Evolutionary conservation across 73 alveolate genomes (phyloP).

Genomic region (Tetrahymena elliotti): DNA sequence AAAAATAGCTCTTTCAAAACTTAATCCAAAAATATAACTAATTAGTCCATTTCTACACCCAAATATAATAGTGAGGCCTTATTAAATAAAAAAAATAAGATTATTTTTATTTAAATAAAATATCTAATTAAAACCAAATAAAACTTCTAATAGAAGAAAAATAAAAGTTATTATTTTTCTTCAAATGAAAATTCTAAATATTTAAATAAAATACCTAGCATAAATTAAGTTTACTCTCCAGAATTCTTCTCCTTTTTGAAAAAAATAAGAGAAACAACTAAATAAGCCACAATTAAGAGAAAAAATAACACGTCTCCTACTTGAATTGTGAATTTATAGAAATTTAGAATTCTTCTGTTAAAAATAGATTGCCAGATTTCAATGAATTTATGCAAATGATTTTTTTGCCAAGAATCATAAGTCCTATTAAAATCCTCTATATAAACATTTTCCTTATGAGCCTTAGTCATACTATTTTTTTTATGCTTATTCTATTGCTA

Average conservation of each 20-base stretch:
- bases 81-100: neutral
- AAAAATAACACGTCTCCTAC: neutral
- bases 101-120: neutral
- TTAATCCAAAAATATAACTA: neutral
- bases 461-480: no score
- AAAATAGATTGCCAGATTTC: neutral
- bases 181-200: no score
- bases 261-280: neutral
- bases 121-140: no score
- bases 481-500: no score
- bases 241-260: neutral
- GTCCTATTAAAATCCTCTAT: neutral
- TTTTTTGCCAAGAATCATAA: neutral
- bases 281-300: neutral
- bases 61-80: neutral
- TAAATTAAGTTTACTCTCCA: neutral
- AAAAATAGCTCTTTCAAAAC: neutral
- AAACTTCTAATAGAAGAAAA: neutral
- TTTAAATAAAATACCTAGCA: neutral
- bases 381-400: neutral
- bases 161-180: no score
- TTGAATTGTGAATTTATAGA: neutral
- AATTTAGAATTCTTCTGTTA: neutral
- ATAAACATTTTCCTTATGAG: neutral
- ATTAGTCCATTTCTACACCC: neutral